Base-by-base conservation (phyloP, 1,284 basidiomycete genomes). In the Ganoderma sp. region DNA sequence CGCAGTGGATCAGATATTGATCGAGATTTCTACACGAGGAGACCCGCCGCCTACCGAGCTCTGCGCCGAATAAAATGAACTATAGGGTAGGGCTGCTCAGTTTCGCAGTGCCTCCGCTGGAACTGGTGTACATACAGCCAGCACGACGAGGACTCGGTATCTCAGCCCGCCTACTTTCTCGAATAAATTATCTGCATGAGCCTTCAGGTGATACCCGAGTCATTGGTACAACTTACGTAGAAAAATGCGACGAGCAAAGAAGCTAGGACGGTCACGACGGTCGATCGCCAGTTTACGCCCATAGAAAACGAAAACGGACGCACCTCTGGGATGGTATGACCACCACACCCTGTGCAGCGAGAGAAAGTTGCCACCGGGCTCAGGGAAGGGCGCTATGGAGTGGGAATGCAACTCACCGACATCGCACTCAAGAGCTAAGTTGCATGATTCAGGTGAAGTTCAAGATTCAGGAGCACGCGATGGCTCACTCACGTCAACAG, bases 161-260 rank as follows among this genome's bases (percentile, higher is more conserved):
- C 19, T 34, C 17, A 15, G 19, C 19, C 56, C 56, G 7, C 56
- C 34, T 17, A 57, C 56, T 57, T 9, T 22, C 15, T 6, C 48
- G 22, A 64, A 37, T 25, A 56, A 2, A 5, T 32, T 17, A 5
- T 32, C 22, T 15, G 43, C 28, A 8, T 41, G 59, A 10, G 28
- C 0, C 7, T n/a, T 32, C 8, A 15, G n/a, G 34, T 37, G 32
- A 28, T n/a, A 25, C 43, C 12, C 15, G 32, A 65, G 45, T 52
- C 2, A 19, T 15, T n/a, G n/a, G 4, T 15, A 14, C 17, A 1
- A 57, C 68, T 22, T 28, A 69, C 68, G 52, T 17, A 61, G 32
- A 58, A 59, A 69, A 4, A 69, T 19, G 19, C 68, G 68, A 12
- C 64, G 52, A 17, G 68, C 65, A 19, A 69, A 66, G 58, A 66